These are phyloP conservation scores for Phytopythium boreale DNA, from an alignment of 352 stramenopile genomes.

Conservation along the genomic window DNA sequence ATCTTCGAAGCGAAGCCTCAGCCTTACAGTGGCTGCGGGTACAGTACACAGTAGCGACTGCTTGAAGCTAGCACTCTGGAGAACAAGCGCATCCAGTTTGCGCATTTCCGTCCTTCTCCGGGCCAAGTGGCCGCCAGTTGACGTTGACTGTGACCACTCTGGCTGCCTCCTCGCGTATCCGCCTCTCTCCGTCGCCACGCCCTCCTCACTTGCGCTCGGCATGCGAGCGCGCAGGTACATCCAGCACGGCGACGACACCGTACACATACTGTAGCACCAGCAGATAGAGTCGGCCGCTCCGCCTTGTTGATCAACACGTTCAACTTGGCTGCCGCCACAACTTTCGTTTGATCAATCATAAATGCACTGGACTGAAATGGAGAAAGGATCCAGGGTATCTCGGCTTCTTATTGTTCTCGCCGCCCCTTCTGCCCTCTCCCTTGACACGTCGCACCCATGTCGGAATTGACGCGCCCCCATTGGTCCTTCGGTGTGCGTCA, in stretches of 20 bases:
- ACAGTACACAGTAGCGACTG: too few relatives aligned
- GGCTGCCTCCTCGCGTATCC: neutral
- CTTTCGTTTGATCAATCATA: constrained; percentile 4
- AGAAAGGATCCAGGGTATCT: too few relatives aligned
- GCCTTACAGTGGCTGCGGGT: neutral
- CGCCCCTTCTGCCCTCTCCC: neutral
- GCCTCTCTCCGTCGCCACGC: neutral
- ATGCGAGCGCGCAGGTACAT: neutral
- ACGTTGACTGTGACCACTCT: too few relatives aligned
- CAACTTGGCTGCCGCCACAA: neutral
- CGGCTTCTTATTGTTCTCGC: neutral
- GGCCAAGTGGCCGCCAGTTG: too few relatives aligned
- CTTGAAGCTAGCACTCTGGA: neutral
- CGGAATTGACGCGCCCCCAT: neutral
- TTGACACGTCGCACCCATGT: constrained; percentile 3
- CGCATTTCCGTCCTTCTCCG: constrained; percentile 2
- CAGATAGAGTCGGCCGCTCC: neutral
- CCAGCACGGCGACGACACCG: neutral
- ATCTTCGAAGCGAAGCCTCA: neutral
- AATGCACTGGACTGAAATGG: neutral
- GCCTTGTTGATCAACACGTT: neutral
- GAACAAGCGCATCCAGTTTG: neutral
- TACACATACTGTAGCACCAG: neutral
- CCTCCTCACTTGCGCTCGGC: neutral
- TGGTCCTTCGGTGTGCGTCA: constrained; percentile 9